These are phyloP conservation scores for Cystobasidium sp. DNA, from an alignment of 1,284 basidiomycete species.

Conservation along the genomic window DNA sequence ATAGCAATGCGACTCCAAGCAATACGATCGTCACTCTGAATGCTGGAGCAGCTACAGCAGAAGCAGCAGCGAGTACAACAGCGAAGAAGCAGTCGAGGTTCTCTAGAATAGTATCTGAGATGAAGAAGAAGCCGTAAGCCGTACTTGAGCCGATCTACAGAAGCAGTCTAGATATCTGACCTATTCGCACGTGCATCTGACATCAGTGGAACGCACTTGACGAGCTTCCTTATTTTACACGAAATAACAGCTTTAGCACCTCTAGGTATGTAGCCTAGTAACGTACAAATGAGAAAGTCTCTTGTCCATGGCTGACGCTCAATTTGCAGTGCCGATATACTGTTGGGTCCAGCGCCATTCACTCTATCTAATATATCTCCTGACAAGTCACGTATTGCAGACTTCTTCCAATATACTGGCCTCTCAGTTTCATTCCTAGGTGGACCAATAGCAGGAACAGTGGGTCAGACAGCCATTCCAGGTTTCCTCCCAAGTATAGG, in stretches of 20 bases:
- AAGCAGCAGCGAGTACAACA: not conserved
- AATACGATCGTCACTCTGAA: conserved; percentile 1
- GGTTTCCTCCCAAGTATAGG: conserved; percentile 32
- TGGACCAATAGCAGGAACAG: conserved; percentile 40
- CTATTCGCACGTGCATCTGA: conserved; percentile 12
- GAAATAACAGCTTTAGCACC: conserved; percentile 35
- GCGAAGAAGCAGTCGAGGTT: conserved; percentile 24
- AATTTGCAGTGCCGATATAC: conserved; percentile 36
- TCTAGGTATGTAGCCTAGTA: conserved; percentile 14
- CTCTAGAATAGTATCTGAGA: conserved; percentile 11
- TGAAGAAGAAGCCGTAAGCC: conserved; percentile 32
- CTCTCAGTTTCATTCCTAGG: conserved; percentile 37
- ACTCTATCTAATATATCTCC: not conserved
- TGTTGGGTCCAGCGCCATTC: not conserved
- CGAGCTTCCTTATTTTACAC: conserved; percentile 36
- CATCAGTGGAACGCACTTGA: conserved; percentile 37
- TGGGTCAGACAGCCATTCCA: conserved; percentile 32
- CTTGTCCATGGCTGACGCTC: not conserved
- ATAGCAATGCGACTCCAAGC: conserved; percentile 15
- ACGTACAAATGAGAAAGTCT: not conserved
- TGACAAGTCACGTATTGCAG: conserved; percentile 2
- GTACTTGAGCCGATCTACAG: not conserved
- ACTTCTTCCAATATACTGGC: conserved; percentile 43
- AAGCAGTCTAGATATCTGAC: not conserved
- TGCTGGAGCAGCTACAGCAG: conserved; percentile 13